Evolutionary conservation across 768 basidiomycete species (phyloP), one percentile per base, ranked within the genome.

Genomic region (Sutorius australiensis): DNA sequence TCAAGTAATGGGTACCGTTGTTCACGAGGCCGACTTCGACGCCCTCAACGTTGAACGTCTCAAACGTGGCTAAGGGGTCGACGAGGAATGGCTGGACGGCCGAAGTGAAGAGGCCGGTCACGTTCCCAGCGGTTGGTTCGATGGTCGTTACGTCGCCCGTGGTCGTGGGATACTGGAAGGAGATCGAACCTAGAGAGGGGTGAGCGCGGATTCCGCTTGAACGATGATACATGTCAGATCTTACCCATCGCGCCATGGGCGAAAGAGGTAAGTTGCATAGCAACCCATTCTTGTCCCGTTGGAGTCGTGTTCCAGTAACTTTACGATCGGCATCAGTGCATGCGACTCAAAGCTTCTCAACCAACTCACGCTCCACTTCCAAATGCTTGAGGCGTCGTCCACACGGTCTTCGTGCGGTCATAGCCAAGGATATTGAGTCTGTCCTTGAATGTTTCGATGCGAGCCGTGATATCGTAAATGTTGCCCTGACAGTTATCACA

Each of bases 301-400:
- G 67, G 69, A 4, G 60, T 67, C n/a, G 39, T 57, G 53, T n/a
- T 57, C 67, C 67, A 69, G 52, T 61, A 71, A 36, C 69, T 69
- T 36, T 12, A 41, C 12, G 39, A 31, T 16, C 8, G 19, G 7
- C n/a, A 2, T 68, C 13, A 58, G 40, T 24, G 3, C 6, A 30
- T 5, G 38, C 2, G 6, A 3, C 2, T 17, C 3, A 2, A 8
- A 6, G 7, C 13, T 19, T 6, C 11, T 21, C 1, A 33, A 1
- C 6, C 1, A 5, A 60, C 68, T 53, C 27, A 75, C 73, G 61
- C 61, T n/a, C 61, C 67, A 51, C 76, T 77, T n/a, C 87, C 86
- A 61, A 91, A 85, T 0, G 80, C 87, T 66, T 92, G 89, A 7
- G 89, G 87, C 0, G 86, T 86, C 3, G 82, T 80, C 90, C 89